phyloP scores from a whole-genome alignment of 2,329 filamentous ascomycete species.

The Fusarium sp. region DNA sequence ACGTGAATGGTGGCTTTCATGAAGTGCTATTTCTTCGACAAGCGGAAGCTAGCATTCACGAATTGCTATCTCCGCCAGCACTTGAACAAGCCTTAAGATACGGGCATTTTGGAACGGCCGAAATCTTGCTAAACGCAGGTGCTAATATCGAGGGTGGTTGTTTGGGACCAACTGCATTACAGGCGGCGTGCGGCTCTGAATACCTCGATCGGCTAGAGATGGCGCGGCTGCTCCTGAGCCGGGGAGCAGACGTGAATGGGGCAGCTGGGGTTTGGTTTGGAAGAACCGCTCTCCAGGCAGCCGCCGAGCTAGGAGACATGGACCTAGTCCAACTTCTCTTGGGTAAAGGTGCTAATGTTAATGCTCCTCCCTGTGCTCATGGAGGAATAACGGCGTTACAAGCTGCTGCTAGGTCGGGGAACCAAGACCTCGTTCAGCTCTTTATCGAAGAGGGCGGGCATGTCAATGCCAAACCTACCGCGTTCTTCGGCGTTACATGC shows the following conservation, averaged over 20 bases:
- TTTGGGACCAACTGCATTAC: background rate
- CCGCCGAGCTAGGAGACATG: background rate
- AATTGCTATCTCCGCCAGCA: background rate
- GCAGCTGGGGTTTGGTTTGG: background rate
- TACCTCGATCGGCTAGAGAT: background rate
- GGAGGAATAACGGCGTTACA: background rate
- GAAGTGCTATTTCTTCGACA: too few species aligned
- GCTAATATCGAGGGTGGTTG: background rate
- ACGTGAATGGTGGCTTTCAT: fast-evolving
- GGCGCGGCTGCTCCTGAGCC: background rate
- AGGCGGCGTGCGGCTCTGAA: background rate
- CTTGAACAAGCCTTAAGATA: background rate
- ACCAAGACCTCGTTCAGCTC: background rate
- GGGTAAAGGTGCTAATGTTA: background rate
- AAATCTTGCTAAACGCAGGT: background rate
- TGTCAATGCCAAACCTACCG: background rate
- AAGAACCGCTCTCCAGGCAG: background rate
- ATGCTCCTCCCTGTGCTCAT: background rate
- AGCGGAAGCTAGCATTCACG: background rate
- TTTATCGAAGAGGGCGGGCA: background rate
- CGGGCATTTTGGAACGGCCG: background rate
- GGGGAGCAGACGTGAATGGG: background rate
- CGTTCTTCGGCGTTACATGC: background rate
- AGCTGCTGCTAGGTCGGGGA: background rate
- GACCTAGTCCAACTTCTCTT: background rate